Conservation (phyloP, 441 rosid genomes). For the Geranium incanum region DNA sequence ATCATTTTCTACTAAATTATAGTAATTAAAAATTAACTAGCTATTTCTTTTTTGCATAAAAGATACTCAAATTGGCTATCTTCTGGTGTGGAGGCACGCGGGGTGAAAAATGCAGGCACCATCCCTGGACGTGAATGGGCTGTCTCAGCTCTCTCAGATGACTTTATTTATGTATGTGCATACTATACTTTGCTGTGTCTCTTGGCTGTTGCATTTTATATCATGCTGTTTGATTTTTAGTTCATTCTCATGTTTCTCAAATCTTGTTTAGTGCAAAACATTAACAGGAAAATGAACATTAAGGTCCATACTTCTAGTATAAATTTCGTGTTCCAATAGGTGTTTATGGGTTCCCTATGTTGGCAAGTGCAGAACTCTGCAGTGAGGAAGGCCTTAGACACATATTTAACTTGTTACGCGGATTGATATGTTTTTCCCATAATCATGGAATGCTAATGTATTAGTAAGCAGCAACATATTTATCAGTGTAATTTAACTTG, state of each 20-base stretch:
- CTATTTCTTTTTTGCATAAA: constrained; percentile 16
- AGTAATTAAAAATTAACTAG: constrained; percentile 6
- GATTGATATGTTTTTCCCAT: background rate
- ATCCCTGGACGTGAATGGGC: constrained; percentile 85
- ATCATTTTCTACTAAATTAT: background rate
- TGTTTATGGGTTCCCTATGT: background rate
- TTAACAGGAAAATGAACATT: background rate
- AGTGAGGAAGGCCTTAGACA: background rate
- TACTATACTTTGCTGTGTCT: background rate
- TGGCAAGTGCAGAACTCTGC: background rate
- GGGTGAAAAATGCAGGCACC: constrained; percentile 42
- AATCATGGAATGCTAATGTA: constrained; percentile 3
- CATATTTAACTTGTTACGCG: background rate
- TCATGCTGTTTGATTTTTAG: background rate
- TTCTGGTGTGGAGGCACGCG: constrained; percentile 62
- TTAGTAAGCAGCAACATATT: constrained; percentile 15
- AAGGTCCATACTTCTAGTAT: background rate
- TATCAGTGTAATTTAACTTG: constrained; percentile 30
- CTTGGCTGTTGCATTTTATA: background rate
- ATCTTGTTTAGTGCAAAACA: background rate
- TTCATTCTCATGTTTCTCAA: background rate
- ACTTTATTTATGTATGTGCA: constrained; percentile 58
- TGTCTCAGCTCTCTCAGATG: constrained; percentile 63
- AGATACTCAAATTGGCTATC: constrained; percentile 87
- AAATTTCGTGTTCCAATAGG: background rate